Conservation (phyloP, 345 rosid species). For the Anastatica hierochuntica region DNA sequence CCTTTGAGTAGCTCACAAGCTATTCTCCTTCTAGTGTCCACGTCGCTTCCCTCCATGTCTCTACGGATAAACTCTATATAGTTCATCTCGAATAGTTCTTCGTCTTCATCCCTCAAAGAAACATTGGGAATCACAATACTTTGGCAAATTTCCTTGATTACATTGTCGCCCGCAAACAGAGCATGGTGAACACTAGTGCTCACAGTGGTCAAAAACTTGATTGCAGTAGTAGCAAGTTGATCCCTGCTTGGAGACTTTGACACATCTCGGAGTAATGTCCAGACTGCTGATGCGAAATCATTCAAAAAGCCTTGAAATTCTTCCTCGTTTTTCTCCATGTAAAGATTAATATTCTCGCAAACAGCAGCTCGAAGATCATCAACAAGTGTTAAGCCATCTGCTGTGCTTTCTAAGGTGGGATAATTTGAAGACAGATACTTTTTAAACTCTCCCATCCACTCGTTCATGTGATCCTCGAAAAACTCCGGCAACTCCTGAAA, state of each 20-base stretch:
- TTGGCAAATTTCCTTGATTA: slow-evolving; percentile 74
- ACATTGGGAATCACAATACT: slow-evolving; percentile 94
- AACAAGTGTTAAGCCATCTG: slow-evolving; percentile 45
- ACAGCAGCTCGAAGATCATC: slow-evolving; percentile 81
- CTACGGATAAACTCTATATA: slow-evolving; percentile 91
- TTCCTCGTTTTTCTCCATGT: slow-evolving; percentile 94
- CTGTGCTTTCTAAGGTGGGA: slow-evolving; percentile 46
- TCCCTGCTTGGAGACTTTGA: slow-evolving; percentile 67
- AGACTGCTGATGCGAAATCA: slow-evolving; percentile 71
- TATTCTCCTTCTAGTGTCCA: slow-evolving; percentile 95
- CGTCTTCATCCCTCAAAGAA: slow-evolving; percentile 86
- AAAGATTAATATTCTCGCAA: slow-evolving; percentile 87
- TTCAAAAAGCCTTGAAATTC: slow-evolving; percentile 64
- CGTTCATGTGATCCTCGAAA: slow-evolving; percentile 90
- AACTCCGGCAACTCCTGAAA: slow-evolving; percentile 89
- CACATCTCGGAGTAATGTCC: slow-evolving; percentile 78
- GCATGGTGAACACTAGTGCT: slow-evolving; percentile 90
- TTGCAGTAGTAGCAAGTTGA: slow-evolving; percentile 71
- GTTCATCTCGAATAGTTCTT: slow-evolving; percentile 95
- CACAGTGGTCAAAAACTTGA: slow-evolving; percentile 90
- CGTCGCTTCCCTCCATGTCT: slow-evolving; percentile 99
- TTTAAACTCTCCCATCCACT: slow-evolving; percentile 88
- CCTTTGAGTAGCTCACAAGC: slow-evolving; percentile 97
- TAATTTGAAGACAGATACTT: slow-evolving; percentile 56
- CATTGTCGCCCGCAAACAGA: slow-evolving; percentile 67